Evolutionary conservation across 371 early-diverging fungal species (phyloP).

Genomic region (Mortierella sp.): DNA sequence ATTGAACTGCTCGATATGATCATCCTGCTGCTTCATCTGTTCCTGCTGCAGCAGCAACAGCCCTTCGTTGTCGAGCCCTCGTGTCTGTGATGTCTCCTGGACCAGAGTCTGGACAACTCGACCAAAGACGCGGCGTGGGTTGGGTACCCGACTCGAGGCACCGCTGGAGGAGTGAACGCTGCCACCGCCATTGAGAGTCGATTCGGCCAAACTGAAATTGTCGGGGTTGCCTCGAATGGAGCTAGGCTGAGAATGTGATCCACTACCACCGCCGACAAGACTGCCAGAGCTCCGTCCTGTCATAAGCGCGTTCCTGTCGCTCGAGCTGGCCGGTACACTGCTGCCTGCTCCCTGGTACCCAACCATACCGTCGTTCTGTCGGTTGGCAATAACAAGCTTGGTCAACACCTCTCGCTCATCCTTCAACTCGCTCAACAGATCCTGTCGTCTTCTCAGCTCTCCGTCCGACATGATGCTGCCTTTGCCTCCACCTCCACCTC

Average conservation of each 20-base stretch:
- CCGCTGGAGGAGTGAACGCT: slow-evolving; percentile 19
- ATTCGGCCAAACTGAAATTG: slow-evolving; percentile 36
- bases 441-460: slow-evolving; percentile 81
- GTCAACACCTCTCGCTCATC: slow-evolving; percentile 78
- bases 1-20: slow-evolving; percentile 79
- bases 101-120: slow-evolving; percentile 65
- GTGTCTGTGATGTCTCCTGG: slow-evolving; percentile 82
- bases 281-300: slow-evolving; percentile 6
- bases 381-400: slow-evolving; percentile 62
- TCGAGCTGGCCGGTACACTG: slow-evolving; percentile 54
- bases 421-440: slow-evolving; percentile 79
- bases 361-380: slow-evolving; percentile 63
- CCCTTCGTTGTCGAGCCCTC: slow-evolving; percentile 79
- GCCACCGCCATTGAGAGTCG: slow-evolving; percentile 26
- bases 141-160: slow-evolving; percentile 47
- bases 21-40: slow-evolving; percentile 87
- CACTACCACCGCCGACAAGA: slow-evolving; percentile 7
- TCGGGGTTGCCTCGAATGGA: slow-evolving; percentile 38
- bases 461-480: slow-evolving; percentile 71
- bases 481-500: slow-evolving; percentile 50
- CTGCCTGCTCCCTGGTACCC: slow-evolving; percentile 58
- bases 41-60: slow-evolving; percentile 81
- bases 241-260: slow-evolving; percentile 23
- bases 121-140: slow-evolving; percentile 74
- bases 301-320: slow-evolving; percentile 57